These are phyloP conservation scores for Lobosporangium transversale DNA, from an alignment of 192 early-diverging fungal genomes.

Conservation along the genomic window DNA sequence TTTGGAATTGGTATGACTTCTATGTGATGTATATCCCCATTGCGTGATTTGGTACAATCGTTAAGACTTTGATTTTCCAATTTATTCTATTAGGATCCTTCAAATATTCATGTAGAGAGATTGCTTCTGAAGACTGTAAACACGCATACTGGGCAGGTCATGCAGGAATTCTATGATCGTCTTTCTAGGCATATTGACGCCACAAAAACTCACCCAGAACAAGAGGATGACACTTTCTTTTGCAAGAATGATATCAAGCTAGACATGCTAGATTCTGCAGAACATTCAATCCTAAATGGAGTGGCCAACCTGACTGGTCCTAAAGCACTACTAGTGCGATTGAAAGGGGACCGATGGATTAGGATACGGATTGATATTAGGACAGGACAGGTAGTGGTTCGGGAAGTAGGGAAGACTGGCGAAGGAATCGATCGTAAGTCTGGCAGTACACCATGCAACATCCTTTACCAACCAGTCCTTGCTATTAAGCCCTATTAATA, in stretches of 20 bases:
- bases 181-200: conserved; percentile 52
- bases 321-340: conserved; percentile 50
- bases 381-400: conserved; percentile 56
- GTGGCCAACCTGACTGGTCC: conserved; percentile 6
- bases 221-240: conserved; percentile 24
- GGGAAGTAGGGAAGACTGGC: conserved; percentile 54
- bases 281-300: conserved; percentile 13
- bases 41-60: not conserved
- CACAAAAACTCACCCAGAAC: conserved; percentile 37
- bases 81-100: conserved; percentile 47
- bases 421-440: conserved; percentile 62
- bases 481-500: too few relatives aligned
- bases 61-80: too few relatives aligned
- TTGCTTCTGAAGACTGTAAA: conserved; percentile 56
- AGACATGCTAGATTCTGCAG: conserved; percentile 24
- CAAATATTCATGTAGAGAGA: conserved; percentile 54
- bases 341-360: conserved; percentile 59
- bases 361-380: conserved; percentile 60
- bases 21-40: not conserved
- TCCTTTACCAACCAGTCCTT: too few relatives aligned
- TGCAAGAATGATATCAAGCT: conserved; percentile 26
- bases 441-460: too few relatives aligned
- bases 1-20: conserved; percentile 33
- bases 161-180: conserved; percentile 55
- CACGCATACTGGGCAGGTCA: conserved; percentile 54